Conservation (phyloP, 2,329 filamentous ascomycete genomes). For the Fusarium sp. region DNA sequence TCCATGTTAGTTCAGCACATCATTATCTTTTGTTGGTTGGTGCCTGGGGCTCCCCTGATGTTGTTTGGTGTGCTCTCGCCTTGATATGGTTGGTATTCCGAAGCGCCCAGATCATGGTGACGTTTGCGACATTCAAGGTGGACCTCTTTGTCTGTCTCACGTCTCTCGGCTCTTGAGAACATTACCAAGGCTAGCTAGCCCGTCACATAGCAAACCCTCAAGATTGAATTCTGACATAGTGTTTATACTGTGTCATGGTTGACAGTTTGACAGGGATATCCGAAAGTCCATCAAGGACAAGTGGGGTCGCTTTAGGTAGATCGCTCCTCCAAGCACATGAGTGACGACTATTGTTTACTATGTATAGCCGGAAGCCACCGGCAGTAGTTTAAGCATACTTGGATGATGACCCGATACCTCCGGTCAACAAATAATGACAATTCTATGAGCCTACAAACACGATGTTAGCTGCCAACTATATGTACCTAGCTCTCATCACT, state of each 20-base stretch:
- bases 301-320: conserved; percentile 25
- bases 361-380: conserved; percentile 19
- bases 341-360: conserved; percentile 24
- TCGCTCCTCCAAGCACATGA: conserved; percentile 9
- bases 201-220: neutral
- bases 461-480: conserved; percentile 3
- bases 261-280: conserved; percentile 12
- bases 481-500: conserved; percentile 2
- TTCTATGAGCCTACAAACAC: neutral
- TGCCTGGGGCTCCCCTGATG: conserved; percentile 12
- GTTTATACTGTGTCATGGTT: conserved; percentile 20
- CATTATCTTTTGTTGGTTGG: conserved; percentile 16
- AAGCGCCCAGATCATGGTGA: conserved; percentile 25
- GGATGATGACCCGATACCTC: conserved; percentile 1
- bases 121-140: conserved; percentile 16
- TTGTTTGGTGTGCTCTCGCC: conserved; percentile 7
- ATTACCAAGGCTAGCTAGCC: neutral
- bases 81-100: conserved; percentile 13
- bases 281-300: conserved; percentile 9
- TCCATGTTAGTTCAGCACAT: conserved; percentile 10
- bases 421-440: conserved; percentile 1
- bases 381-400: neutral
- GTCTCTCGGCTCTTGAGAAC: conserved; percentile 13
- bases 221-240: conserved; percentile 30
- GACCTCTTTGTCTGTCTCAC: conserved; percentile 2